These are phyloP conservation scores for Phaeoacremonium minimum DNA, from an alignment of 2,329 filamentous ascomycete species.

Conservation along the genomic window DNA sequence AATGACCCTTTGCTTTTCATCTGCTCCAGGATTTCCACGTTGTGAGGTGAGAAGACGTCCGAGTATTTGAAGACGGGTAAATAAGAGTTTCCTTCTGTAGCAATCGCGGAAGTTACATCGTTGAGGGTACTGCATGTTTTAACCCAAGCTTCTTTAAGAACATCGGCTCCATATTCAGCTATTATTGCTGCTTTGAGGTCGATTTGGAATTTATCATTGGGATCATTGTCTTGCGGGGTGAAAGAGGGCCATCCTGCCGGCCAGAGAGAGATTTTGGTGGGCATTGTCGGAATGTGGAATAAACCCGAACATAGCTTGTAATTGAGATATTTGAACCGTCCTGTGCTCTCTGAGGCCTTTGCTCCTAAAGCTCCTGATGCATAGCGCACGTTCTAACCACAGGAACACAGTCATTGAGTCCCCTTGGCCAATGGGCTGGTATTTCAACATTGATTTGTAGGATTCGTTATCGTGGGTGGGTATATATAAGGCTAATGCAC, in stretches of 20 bases:
- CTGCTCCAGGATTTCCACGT: neutral
- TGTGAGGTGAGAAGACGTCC: neutral
- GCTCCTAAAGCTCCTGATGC: too few relatives aligned
- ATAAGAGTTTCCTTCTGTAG: neutral
- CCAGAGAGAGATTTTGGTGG: too few relatives aligned
- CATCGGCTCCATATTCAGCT: neutral
- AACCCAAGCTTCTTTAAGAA: neutral
- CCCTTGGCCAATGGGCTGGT: too few relatives aligned
- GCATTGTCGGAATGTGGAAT: too few relatives aligned
- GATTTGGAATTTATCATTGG: neutral
- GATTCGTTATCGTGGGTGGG: too few relatives aligned
- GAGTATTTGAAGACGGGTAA: neutral
- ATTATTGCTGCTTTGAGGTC: neutral
- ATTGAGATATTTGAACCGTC: too few relatives aligned
- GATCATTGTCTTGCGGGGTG: neutral
- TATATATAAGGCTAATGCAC: too few relatives aligned
- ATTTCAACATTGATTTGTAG: too few relatives aligned
- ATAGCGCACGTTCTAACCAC: too few relatives aligned
- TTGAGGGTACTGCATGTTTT: neutral
- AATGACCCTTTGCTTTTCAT: neutral
- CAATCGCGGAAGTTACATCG: neutral
- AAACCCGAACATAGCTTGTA: too few relatives aligned
- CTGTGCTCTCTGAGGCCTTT: too few relatives aligned
- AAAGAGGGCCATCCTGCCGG: neutral
- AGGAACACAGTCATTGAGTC: too few relatives aligned